Percentiles rank a stretch among this genome's conserved stretches.
These are phyloP conservation scores for Draba incana DNA, from an alignment of 345 rosid genomes.

Conservation along the genomic window DNA sequence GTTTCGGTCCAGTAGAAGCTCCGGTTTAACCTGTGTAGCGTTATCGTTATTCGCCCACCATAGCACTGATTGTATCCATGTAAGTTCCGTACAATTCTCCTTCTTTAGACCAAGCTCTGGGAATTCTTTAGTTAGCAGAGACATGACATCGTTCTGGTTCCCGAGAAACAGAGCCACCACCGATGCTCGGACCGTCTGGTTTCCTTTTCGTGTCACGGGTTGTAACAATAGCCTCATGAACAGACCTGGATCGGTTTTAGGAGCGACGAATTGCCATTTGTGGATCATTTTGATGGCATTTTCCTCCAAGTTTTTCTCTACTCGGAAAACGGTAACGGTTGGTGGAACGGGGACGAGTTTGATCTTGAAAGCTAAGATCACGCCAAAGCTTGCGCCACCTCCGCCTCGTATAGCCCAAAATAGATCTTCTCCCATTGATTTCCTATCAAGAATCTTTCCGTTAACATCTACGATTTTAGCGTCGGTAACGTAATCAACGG, in stretches of 20 bases:
- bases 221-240: constrained; percentile 74
- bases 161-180: constrained; percentile 51
- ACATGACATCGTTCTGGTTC: constrained; percentile 35
- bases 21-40: constrained; percentile 42
- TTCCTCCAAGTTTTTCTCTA: constrained; percentile 40
- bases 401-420: constrained; percentile 71
- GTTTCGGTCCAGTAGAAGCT: constrained; percentile 48
- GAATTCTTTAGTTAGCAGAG: constrained; percentile 44
- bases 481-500: constrained; percentile 57
- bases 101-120: constrained; percentile 57
- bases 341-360: constrained; percentile 55
- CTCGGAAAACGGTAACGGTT: constrained; percentile 56
- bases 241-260: constrained; percentile 50
- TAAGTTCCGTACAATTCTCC: constrained; percentile 51
- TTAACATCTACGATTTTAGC: constrained; percentile 60
- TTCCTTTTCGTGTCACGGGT: constrained; percentile 45
- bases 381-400: constrained; percentile 65
- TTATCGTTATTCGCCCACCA: constrained; percentile 52
- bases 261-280: constrained; percentile 64
- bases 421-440: constrained; percentile 63
- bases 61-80: constrained; percentile 63
- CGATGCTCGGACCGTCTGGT: constrained; percentile 46
- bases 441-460: constrained; percentile 50
- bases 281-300: constrained; percentile 47
- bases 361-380: constrained; percentile 50